phyloP scores from a whole-genome alignment of 164 flowering plant genomes.

The Kalanchoe fedtschenkoi region DNA sequence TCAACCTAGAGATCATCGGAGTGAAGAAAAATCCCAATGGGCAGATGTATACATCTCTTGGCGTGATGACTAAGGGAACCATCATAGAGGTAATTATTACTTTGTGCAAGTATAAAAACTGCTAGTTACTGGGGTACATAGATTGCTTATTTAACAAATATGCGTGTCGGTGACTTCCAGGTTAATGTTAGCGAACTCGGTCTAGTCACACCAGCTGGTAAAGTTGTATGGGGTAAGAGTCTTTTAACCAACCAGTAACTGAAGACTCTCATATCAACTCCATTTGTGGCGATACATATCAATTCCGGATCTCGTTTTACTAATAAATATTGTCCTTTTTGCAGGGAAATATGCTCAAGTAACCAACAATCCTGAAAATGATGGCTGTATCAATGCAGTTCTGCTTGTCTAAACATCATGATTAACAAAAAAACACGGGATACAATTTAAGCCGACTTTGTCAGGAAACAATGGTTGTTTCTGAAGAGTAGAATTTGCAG shows the following conservation, averaged over 20 bases:
- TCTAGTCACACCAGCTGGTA: conserved; percentile 92
- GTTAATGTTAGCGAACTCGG: conserved; percentile 94
- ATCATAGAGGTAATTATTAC: conserved; percentile 66
- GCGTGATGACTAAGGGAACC: conserved; percentile 87
- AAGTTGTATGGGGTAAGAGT: conserved; percentile 87
- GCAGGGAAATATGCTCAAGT: conserved; percentile 95
- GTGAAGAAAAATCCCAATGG: conserved; percentile 98
- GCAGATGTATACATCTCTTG: conserved; percentile 85
- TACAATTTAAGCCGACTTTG: too few relatives aligned
- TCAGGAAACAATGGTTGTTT: too few relatives aligned
- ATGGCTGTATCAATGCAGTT: conserved; percentile 88
- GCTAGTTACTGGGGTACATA: too few relatives aligned
- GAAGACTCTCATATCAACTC: too few relatives aligned
- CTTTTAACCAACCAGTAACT: neutral
- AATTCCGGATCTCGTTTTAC: neutral
- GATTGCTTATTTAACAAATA: too few relatives aligned
- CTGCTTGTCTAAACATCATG: conserved; percentile 45
- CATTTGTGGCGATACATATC: neutral
- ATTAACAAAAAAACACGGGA: too few relatives aligned
- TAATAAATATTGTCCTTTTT: conserved; percentile 4
- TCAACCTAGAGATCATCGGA: conserved; percentile 91
- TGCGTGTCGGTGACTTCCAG: conserved; percentile 21
- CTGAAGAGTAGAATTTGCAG: too few relatives aligned
- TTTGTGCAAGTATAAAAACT: too few relatives aligned
- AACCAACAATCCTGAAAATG: conserved; percentile 91